phyloP scores from a whole-genome alignment of 805 yeast species.

The Candida qinlingensis region DNA sequence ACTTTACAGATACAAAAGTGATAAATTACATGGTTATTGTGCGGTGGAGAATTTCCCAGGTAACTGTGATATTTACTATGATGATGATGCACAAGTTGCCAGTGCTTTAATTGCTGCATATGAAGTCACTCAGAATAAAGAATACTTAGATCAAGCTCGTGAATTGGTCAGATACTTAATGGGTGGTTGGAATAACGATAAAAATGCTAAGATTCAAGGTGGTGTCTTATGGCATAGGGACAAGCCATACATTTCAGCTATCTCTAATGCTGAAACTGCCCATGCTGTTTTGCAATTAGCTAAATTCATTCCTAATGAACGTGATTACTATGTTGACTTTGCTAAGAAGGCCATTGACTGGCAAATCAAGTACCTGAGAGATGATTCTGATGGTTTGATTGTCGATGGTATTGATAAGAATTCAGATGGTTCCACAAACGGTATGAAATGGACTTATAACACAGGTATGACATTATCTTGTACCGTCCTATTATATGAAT shows the following conservation, averaged over 20 bases:
- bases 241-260: conserved; percentile 55
- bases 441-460: conserved; percentile 61
- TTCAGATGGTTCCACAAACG: conserved; percentile 38
- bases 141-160: conserved; percentile 48
- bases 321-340: conserved; percentile 43
- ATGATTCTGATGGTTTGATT: conserved; percentile 48
- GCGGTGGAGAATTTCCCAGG: conserved; percentile 58
- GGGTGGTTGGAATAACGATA: conserved; percentile 51
- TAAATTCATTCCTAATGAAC: conserved; percentile 44
- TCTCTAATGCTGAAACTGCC: conserved; percentile 66
- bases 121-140: conserved; percentile 56
- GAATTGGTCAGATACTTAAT: conserved; percentile 56
- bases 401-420: conserved; percentile 50
- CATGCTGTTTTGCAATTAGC: conserved; percentile 55
- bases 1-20: conserved; percentile 47
- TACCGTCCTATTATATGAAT: conserved; percentile 41
- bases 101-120: conserved; percentile 59
- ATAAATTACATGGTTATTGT: conserved; percentile 49
- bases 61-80: conserved; percentile 62
- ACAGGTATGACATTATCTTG: conserved; percentile 61
- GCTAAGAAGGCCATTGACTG: conserved; percentile 58
- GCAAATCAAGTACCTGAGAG: conserved; percentile 47
- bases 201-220: conserved; percentile 32
- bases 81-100: conserved; percentile 73
- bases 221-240: conserved; percentile 66